Conservation (phyloP, 495 filamentous ascomycete species). For the Tuber melanosporum region DNA sequence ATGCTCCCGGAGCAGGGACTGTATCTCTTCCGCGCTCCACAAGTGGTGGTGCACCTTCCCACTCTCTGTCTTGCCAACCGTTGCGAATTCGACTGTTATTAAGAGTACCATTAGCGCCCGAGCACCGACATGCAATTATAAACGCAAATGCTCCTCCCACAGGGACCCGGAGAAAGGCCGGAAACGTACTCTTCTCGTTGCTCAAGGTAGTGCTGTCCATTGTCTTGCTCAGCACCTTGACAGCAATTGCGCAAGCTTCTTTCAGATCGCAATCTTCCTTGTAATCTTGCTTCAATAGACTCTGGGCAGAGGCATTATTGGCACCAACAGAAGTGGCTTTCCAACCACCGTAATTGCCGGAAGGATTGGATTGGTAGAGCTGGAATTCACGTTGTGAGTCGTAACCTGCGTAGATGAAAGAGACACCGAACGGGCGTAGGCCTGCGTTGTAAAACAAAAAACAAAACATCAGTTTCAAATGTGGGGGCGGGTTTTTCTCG, state of each 20-base stretch:
- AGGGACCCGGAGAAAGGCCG: not conserved
- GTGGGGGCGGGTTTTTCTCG: constrained; percentile 15
- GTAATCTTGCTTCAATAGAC: constrained; percentile 97
- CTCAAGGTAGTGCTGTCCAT: constrained; percentile 99
- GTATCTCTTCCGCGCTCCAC: constrained; percentile 96
- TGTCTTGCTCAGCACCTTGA: constrained; percentile 99
- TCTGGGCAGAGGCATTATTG: constrained; percentile 96
- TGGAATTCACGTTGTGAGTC: constrained; percentile 94
- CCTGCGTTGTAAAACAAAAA: constrained; percentile 45
- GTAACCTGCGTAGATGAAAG: constrained; percentile 98
- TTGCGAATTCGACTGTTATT: constrained; percentile 87
- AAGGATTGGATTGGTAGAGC: constrained; percentile 99
- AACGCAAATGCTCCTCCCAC: not conserved
- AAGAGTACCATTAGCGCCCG: constrained; percentile 18
- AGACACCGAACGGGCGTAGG: constrained; percentile 95
- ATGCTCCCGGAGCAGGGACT: constrained; percentile 85
- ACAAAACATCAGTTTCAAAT: constrained; percentile 14
- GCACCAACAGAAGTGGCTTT: constrained; percentile 96
- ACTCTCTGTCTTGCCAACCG: constrained; percentile 86
- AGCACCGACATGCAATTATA: constrained; percentile 4
- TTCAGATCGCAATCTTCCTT: constrained; percentile 94
- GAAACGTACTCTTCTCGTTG: constrained; percentile 87
- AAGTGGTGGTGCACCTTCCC: constrained; percentile 96
- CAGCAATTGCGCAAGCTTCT: constrained; percentile 93
- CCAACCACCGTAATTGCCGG: constrained; percentile 98